phyloP scores from a whole-genome alignment of 2,329 filamentous ascomycete species.

The Ophiostoma populinum region DNA sequence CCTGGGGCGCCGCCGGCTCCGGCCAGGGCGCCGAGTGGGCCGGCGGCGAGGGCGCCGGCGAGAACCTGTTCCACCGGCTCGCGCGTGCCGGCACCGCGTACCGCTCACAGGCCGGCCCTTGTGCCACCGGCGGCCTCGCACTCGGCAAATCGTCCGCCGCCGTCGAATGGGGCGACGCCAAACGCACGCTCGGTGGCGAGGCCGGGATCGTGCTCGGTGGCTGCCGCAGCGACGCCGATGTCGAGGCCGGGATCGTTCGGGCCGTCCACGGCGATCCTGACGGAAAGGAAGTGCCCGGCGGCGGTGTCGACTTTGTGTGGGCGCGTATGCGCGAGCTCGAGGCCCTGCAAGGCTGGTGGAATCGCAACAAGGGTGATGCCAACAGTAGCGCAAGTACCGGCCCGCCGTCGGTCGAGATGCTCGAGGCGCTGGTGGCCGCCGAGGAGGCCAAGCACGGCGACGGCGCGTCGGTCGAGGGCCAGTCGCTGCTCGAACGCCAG shows the following conservation, averaged over 20 bases:
- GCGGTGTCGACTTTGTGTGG: conserved; percentile 51
- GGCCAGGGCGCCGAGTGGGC: conserved; percentile 6
- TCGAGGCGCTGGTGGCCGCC: conserved; percentile 7
- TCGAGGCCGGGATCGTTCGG: conserved; percentile 35
- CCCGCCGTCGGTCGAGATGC: conserved; percentile 16
- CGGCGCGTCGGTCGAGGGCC: neutral
- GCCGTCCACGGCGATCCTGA: conserved; percentile 41
- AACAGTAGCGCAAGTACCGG: conserved; percentile 17
- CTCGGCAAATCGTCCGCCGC: conserved; percentile 52
- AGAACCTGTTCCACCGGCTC: conserved; percentile 80
- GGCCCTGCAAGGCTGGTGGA: conserved; percentile 50
- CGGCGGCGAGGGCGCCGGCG: conserved; percentile 51
- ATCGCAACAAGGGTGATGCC: conserved; percentile 28
- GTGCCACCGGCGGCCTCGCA: conserved; percentile 36
- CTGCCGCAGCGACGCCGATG: conserved; percentile 42
- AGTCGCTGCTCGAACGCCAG: conserved; percentile 24
- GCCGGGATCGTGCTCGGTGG: conserved; percentile 35
- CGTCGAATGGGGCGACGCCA: conserved; percentile 77
- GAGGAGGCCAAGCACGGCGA: conserved; percentile 5
- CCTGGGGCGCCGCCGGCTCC: conserved; percentile 49
- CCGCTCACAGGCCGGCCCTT: conserved; percentile 40
- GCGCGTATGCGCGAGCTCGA: conserved; percentile 49
- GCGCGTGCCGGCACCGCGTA: conserved; percentile 44
- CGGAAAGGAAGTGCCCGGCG: conserved; percentile 36
- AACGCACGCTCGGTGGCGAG: conserved; percentile 36